Evolutionary conservation across 495 filamentous ascomycete genomes (phyloP), one percentile per base, ranked within the genome.

Genomic region (Hypoxylon rickii): DNA sequence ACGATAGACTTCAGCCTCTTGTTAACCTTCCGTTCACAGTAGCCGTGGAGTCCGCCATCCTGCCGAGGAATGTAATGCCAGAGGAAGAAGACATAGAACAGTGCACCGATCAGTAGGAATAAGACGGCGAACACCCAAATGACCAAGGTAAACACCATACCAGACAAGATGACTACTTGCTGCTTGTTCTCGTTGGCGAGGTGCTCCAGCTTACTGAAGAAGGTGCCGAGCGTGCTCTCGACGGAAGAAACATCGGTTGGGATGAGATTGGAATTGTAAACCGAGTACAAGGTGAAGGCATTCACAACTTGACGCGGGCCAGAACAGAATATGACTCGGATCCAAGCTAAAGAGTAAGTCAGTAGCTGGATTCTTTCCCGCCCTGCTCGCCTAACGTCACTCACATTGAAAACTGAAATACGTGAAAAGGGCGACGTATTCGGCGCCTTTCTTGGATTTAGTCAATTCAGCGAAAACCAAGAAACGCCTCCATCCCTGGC

Each of bases 371-470:
- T 22, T n/a, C n/a, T 4, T 47, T 40, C 8, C 44, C 2, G 24
- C 10, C 19, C 3, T 11, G 6, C 10, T 34, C 11, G 5, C 22
- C 3, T 12, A 33, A 29, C 18, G 20, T 12, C 19, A 69, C 83
- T 74, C 69, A 90, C 90, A 86, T 75, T 97, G 87, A 68, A 97
- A 97, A 13, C 88, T 87, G 71, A 97, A 98, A 65, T 96, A 96
- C 22, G 90, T 87, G 65, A 96, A 96, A 2, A 98, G 79, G 8
- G 92, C 94, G 33, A 96, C 78, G 68, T 96, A 96, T 68, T 97
- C 93, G 21, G 85, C 83, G 8, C 91, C 90, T 68, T 96, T 93
- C 67, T 88, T 91, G 70, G 87, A 89, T 68, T 93, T 92, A 1
- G 94, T 96, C 72, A 98, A 75, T 58, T 90, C 89, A 4, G 92